Evolutionary conservation across 805 yeast genomes (phyloP).

Genomic region (Wickerhamomyces alni): DNA sequence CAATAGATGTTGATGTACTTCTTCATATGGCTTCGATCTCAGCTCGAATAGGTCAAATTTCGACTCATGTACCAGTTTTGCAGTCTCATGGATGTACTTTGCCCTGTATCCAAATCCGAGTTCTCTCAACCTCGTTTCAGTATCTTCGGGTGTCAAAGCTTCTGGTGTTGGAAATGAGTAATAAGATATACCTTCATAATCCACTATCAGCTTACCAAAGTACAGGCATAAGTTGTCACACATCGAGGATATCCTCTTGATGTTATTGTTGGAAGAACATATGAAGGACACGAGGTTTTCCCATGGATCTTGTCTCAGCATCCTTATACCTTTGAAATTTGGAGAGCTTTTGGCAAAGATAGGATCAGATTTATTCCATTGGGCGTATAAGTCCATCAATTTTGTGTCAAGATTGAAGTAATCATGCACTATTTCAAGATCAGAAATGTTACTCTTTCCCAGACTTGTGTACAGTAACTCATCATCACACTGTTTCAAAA

Average conservation of each 20-base stretch:
- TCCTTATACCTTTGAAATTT: constrained; percentile 65
- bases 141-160: constrained; percentile 32
- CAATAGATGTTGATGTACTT: constrained; percentile 53
- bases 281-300: constrained; percentile 86
- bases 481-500: constrained; percentile 54
- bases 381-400: constrained; percentile 43
- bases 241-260: constrained; percentile 89
- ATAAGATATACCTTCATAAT: constrained; percentile 47
- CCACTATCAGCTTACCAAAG: constrained; percentile 59
- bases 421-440: constrained; percentile 44
- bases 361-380: constrained; percentile 58
- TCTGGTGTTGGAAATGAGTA: constrained; percentile 73
- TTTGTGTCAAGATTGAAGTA: constrained; percentile 67
- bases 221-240: constrained; percentile 70
- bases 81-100: constrained; percentile 76
- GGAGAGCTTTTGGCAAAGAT: constrained; percentile 34
- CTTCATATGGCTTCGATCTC: constrained; percentile 40
- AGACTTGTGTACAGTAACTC: constrained; percentile 46
- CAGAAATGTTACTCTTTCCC: constrained; percentile 26
- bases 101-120: constrained; percentile 89
- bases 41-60: constrained; percentile 33
- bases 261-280: constrained; percentile 94
- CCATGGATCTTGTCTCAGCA: constrained; percentile 95
- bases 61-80: constrained; percentile 34
- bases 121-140: constrained; percentile 39